These are phyloP conservation scores for Trichosanthes truncata DNA, from an alignment of 306 rosid species.

Conservation along the genomic window DNA sequence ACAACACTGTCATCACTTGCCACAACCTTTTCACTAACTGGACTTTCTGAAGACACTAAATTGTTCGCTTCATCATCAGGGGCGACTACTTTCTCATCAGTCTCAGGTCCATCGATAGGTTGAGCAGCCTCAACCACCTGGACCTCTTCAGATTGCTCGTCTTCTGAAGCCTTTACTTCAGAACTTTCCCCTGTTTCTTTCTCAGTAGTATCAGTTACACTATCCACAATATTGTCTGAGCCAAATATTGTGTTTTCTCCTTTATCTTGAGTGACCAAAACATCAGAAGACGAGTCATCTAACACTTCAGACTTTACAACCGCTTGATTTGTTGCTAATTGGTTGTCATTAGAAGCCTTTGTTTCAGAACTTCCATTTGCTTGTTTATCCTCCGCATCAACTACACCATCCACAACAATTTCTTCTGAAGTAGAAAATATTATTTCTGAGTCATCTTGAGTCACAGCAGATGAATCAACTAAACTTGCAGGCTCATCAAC, in stretches of 20 bases:
- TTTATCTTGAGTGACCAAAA: not conserved
- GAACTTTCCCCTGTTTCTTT: constrained; percentile 3
- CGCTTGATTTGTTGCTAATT: constrained; percentile 11
- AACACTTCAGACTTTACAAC: constrained; percentile 17
- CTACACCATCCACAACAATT: constrained; percentile 15
- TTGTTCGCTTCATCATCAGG: constrained; percentile 25
- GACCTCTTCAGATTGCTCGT: not conserved
- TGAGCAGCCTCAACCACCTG: not conserved
- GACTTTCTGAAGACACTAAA: constrained; percentile 22
- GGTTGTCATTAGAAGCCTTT: constrained; percentile 17
- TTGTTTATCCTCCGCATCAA: constrained; percentile 24
- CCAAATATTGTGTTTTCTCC: not conserved
- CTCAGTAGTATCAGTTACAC: not conserved
- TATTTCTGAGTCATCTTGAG: constrained; percentile 12
- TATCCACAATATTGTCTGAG: not conserved
- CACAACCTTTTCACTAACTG: constrained; percentile 18
- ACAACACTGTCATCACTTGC: constrained; percentile 28
- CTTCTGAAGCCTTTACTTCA: not conserved
- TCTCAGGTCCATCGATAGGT: constrained; percentile 27
- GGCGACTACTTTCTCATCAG: constrained; percentile 19
- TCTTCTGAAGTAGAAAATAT: constrained; percentile 16
- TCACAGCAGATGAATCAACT: constrained; percentile 22
- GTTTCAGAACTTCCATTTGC: constrained; percentile 28
- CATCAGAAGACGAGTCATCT: constrained; percentile 14
- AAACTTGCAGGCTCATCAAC: constrained; percentile 23